A percentile compares a stretch with the other conserved stretches of the same genome.
These are phyloP conservation scores for Leavenworthia alabamica DNA, from an alignment of 345 rosid genomes.

Conservation along the genomic window DNA sequence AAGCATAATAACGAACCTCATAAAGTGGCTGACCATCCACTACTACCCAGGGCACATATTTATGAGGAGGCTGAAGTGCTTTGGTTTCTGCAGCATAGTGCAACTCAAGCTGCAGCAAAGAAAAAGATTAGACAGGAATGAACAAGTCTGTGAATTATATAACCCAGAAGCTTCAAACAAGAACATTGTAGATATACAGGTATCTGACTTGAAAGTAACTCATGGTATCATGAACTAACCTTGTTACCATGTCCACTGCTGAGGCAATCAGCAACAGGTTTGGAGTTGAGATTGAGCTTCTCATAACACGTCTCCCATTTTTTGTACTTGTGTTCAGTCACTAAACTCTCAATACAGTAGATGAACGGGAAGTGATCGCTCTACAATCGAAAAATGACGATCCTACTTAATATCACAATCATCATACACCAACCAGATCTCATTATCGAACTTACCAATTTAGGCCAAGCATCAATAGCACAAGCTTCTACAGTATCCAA, in stretches of 20 bases:
- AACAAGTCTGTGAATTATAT: neutral
- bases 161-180: too few relatives aligned
- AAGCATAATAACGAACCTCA: conserved; percentile 46
- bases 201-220: too few relatives aligned
- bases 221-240: too few relatives aligned
- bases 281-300: conserved; percentile 50
- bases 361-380: conserved; percentile 67
- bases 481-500: conserved; percentile 90
- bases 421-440: conserved; percentile 4
- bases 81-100: conserved; percentile 74
- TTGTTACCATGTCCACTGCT: conserved; percentile 48
- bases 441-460: conserved; percentile 45
- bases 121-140: too few relatives aligned
- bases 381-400: conserved; percentile 43
- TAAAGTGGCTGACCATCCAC: conserved; percentile 91
- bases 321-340: conserved; percentile 37
- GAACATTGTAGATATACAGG: neutral
- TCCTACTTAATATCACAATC: neutral
- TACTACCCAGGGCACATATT: conserved; percentile 91
- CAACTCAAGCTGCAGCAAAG: conserved; percentile 63
- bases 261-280: conserved; percentile 56
- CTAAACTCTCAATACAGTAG: conserved; percentile 66
- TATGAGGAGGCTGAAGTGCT: conserved; percentile 79
- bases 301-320: conserved; percentile 76
- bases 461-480: conserved; percentile 68